Percentiles rank a stretch among this genome's conserved stretches.
phyloP scores from a whole-genome alignment of 805 yeast genomes.

The Kregervanrija delftensis region DNA sequence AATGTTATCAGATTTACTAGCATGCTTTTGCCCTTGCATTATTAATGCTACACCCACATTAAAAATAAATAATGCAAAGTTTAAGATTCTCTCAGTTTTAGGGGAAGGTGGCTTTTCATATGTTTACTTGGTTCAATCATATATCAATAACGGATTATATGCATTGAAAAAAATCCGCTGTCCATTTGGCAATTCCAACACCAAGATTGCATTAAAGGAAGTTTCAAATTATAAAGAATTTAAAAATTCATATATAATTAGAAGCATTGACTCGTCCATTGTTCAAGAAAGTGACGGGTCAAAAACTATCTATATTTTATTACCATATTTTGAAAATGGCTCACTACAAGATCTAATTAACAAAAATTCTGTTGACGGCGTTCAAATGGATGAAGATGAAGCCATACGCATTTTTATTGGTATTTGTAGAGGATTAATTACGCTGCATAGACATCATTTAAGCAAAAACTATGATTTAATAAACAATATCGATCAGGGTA shows the following conservation, averaged over 20 bases:
- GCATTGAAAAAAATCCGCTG: constrained; percentile 86
- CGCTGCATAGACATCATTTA: constrained; percentile 62
- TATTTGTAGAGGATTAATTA: constrained; percentile 65
- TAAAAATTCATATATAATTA: constrained; percentile 58
- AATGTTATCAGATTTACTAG: constrained; percentile 7
- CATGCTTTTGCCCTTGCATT: constrained; percentile 39
- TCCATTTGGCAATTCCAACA: constrained; percentile 76
- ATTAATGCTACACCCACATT: constrained; percentile 43
- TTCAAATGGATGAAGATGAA: constrained; percentile 51
- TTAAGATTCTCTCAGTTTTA: constrained; percentile 59
- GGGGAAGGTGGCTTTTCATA: constrained; percentile 91
- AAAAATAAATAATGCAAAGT: constrained; percentile 52
- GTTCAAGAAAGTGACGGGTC: constrained; percentile 75
- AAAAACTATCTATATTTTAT: constrained; percentile 65
- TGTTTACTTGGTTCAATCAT: constrained; percentile 65
- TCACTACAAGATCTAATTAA: constrained; percentile 80
- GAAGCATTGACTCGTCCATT: constrained; percentile 63
- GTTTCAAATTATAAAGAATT: constrained; percentile 70
- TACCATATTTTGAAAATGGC: constrained; percentile 71
- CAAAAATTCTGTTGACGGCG: constrained; percentile 48
- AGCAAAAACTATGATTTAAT: constrained; percentile 10
- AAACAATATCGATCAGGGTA: background rate
- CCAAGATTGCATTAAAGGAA: constrained; percentile 69
- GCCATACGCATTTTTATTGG: constrained; percentile 59
- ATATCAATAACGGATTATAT: constrained; percentile 40